A percentile compares a stretch with the other conserved stretches of the same genome.
Conservation (phyloP, 2,329 filamentous ascomycete species). For the Sphaerulina populicola region DNA sequence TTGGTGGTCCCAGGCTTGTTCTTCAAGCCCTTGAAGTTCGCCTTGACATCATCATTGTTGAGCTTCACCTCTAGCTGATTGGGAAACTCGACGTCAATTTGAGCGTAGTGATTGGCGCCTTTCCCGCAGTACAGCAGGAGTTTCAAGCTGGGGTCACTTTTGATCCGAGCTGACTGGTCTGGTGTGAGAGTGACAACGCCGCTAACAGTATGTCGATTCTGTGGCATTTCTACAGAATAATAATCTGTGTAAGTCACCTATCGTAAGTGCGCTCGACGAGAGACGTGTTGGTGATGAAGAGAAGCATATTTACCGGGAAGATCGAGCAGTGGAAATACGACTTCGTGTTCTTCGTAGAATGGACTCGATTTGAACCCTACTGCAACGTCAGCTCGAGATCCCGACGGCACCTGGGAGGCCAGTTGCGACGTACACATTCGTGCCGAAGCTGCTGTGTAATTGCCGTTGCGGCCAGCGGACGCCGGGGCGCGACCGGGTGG, state of each 20-base stretch:
- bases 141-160: conserved; percentile 53
- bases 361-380: conserved; percentile 64
- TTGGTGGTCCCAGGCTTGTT: conserved; percentile 92
- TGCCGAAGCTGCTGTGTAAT: conserved; percentile 10
- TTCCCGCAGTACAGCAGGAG: conserved; percentile 77
- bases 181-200: conserved; percentile 53
- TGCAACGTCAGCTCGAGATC: not conserved
- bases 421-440: conserved; percentile 18
- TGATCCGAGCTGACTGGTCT: conserved; percentile 48
- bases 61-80: conserved; percentile 87
- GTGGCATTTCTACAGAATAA: conserved; percentile 53
- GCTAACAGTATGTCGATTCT: conserved; percentile 50
- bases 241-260: conserved; percentile 25
- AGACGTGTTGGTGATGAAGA: not conserved
- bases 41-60: conserved; percentile 78
- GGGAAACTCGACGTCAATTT: conserved; percentile 73
- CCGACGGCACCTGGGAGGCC: not conserved
- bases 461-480: conserved; percentile 3
- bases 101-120: conserved; percentile 49
- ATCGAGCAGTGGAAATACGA: conserved; percentile 56
- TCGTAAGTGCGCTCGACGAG: conserved; percentile 27
- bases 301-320: conserved; percentile 58
- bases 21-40: conserved; percentile 89
- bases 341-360: conserved; percentile 65
- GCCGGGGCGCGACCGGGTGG: conserved; percentile 11